Base-by-base conservation (phyloP, 2,329 filamentous ascomycete genomes). In the Botryotinia convoluta region DNA sequence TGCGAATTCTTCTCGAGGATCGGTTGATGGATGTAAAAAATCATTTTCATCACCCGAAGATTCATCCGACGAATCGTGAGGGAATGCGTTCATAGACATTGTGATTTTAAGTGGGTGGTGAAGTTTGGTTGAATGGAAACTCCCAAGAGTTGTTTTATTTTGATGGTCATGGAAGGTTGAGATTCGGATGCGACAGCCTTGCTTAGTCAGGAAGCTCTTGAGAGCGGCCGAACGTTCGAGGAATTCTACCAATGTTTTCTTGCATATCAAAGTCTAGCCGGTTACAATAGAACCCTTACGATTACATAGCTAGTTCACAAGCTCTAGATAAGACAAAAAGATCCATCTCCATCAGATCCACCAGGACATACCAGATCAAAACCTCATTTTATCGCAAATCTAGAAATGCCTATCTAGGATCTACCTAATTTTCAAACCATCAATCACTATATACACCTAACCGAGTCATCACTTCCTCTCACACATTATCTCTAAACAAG, bases 1-100 rank as follows among this genome's bases (percentile, higher is more conserved):
- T 79, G 80, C 81, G 75, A 87, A 87, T 67, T 87, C 85, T 78
- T 85, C 78, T 48, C 77, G 77, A 4, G 77, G 79, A 54, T 81
- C 78, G 1, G 76, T 75, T 1, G 73, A 77, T 44, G 79, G 79
- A 67, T 78, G 75, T n/a, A 78, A 64, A 68, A 80, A 80, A 62
- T 80, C 78, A 65, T 78, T 77, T 35, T 80, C 78, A 14, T 80
- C 77, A 10, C 73, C 75, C 5, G 78, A 80, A 4, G 77, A 79
- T 32, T 81, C 79, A 26, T 78, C 78, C 18, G 80, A 81, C 4
- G 79, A 81, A 39, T 73, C 75, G 32, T 72, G 76, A 14, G 79
- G 76, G 44, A 79, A 80, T 16, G 79, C 77, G 57, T 77, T 76
- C 79, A 80, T 80, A 64, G 79, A 77, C 78, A 80, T 79, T 44